Conservation (phyloP, 305 asterid species). For the Withania somnifera region DNA sequence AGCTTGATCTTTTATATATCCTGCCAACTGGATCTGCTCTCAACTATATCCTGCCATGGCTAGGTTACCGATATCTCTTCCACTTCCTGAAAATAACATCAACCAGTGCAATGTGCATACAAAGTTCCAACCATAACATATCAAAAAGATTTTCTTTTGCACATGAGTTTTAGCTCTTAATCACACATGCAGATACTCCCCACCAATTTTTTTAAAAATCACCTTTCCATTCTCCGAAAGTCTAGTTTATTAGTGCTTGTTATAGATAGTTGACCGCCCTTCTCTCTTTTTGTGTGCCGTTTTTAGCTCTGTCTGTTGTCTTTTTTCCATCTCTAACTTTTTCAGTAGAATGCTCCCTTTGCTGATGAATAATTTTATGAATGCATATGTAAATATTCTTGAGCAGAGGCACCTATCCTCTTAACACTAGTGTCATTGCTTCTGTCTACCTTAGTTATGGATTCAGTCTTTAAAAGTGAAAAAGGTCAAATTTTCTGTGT, state of each 20-base stretch:
- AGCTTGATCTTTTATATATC: too few species aligned
- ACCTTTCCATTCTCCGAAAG: too few species aligned
- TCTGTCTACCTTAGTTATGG: not conserved
- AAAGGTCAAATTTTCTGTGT: not conserved
- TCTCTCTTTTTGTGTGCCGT: not conserved
- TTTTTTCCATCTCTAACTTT: not conserved
- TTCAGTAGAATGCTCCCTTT: not conserved
- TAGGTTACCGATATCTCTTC: too few species aligned
- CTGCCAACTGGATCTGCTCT: too few species aligned
- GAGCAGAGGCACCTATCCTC: not conserved
- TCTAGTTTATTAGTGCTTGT: not conserved
- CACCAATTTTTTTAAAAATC: too few species aligned
- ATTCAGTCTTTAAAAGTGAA: not conserved
- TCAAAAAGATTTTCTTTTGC: too few species aligned
- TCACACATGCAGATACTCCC: too few species aligned
- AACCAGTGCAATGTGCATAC: too few species aligned
- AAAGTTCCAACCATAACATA: too few species aligned
- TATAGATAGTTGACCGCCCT: not conserved
- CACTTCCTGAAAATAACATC: too few species aligned
- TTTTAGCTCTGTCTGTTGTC: not conserved
- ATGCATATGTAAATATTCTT: not conserved
- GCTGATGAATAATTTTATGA: not conserved
- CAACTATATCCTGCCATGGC: too few species aligned
- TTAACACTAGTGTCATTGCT: not conserved
- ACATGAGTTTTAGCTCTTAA: too few species aligned